Base-by-base conservation (phyloP, 306 rosid species). In the Fragaria vesca region DNA sequence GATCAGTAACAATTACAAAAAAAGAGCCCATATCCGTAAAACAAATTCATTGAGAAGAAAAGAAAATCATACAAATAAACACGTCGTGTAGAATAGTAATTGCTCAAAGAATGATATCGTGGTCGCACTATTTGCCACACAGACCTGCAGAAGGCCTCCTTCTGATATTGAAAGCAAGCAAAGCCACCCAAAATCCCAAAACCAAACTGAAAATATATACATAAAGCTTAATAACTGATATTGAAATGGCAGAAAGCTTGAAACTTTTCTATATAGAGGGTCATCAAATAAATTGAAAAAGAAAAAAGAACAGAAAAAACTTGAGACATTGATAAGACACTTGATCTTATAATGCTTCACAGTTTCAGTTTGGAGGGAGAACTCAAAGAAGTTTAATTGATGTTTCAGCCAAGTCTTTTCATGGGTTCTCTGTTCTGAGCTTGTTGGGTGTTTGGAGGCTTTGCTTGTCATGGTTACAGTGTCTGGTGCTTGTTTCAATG, bases 91-190 rank as follows among this genome's bases (percentile, higher is more conserved):
- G 42, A 43, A 43, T 43, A 43, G 6, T 48, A 38, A 21, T 73
- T 13, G 45, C 52, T 1, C 18, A 43, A 16, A 43, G 57, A 45
- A 38, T 40, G 43, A 70, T 78, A 52, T 87, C 89, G 86, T 85
- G 87, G 88, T 78, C 71, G 80, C 82, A 84, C 88, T 85, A 80
- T 87, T 84, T n/a, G 66, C 90, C 91, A 73, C 78, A 86, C 78
- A 86, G 81, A 81, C 85, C 60, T 81, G 83, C 81, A 79, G 15
- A 15, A 34, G 51, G 24, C 38, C 34, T 16, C 24, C 18, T 48
- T 28, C 65, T 21, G 17, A 20, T 52, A 54, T 73, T 13, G 38
- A 40, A 38, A n/a, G 17, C 51, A 21, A 21, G 52, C 54, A 40
- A 73, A 21, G 12, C 54, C 63, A 72, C 34, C 66, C 45, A 52